phyloP scores from a whole-genome alignment of 768 basidiomycete species.

The Obba rivulosa region DNA sequence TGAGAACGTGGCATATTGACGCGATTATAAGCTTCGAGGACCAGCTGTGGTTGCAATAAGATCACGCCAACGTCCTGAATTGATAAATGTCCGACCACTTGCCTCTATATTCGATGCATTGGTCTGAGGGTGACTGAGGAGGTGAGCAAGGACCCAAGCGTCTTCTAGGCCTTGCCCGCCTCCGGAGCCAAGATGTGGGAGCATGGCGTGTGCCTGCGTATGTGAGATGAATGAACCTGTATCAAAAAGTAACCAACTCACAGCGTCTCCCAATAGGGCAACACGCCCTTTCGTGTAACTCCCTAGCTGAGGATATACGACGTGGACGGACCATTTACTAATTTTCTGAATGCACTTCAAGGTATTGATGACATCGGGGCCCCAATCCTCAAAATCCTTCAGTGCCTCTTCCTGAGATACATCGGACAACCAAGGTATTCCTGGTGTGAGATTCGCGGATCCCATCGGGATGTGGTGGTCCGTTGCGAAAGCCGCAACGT shows the following conservation, averaged over 20 bases:
- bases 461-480: slow-evolving; percentile 22
- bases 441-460: slow-evolving; percentile 3
- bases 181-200: slow-evolving; percentile 53
- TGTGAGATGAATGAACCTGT: not conserved
- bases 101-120: slow-evolving; percentile 37
- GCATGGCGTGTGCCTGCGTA: slow-evolving; percentile 47
- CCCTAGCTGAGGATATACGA: slow-evolving; percentile 41
- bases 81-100: slow-evolving; percentile 6
- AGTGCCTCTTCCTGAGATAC: slow-evolving; percentile 39
- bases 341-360: slow-evolving; percentile 38
- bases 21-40: slow-evolving; percentile 41
- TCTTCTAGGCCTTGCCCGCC: slow-evolving; percentile 60
- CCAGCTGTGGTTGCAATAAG: slow-evolving; percentile 27
- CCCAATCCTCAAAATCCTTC: slow-evolving; percentile 39
- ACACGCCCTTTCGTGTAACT: slow-evolving; percentile 40
- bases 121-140: slow-evolving; percentile 40
- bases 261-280: slow-evolving; percentile 49
- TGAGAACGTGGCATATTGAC: slow-evolving; percentile 44
- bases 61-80: no score
- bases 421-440: slow-evolving; percentile 34
- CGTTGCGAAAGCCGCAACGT: slow-evolving; percentile 41
- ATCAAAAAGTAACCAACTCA: slow-evolving; percentile 1
- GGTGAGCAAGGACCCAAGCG: slow-evolving; percentile 38
- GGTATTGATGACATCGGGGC: slow-evolving; percentile 36
- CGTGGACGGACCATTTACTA: slow-evolving; percentile 50